phyloP scores from a whole-genome alignment of 345 rosid species.

The Populus simonii region DNA sequence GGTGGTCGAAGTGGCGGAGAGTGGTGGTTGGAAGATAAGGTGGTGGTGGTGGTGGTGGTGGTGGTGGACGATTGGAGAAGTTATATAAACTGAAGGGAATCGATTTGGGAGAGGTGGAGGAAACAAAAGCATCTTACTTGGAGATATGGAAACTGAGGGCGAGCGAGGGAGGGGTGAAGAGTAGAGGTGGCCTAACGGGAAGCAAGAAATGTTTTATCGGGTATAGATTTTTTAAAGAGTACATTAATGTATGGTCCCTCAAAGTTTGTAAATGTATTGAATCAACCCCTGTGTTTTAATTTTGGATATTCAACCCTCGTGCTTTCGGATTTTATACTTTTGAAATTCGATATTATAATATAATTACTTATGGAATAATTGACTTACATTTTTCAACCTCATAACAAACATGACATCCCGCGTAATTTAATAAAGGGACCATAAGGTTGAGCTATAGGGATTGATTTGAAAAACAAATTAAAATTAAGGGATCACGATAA shows the following conservation, averaged over 20 bases:
- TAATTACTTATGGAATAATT: too few relatives aligned
- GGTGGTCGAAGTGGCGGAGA: constrained; percentile 20
- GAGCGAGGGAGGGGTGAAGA: not conserved
- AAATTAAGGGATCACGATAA: too few relatives aligned
- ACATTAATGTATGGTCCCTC: not conserved
- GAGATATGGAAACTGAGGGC: not conserved
- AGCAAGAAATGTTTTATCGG: not conserved
- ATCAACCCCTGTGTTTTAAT: not conserved
- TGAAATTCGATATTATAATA: too few relatives aligned
- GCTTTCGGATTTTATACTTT: too few relatives aligned
- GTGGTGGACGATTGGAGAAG: constrained; percentile 30
- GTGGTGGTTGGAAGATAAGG: constrained; percentile 13
- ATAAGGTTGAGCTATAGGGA: too few relatives aligned
- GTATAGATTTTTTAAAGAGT: not conserved
- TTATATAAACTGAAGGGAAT: constrained; percentile 35
- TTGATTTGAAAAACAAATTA: too few relatives aligned
- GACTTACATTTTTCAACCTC: too few relatives aligned
- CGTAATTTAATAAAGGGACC: too few relatives aligned
- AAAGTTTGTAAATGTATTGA: not conserved
- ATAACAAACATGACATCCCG: too few relatives aligned
- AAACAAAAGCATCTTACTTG: constrained; percentile 36
- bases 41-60: constrained; percentile 28
- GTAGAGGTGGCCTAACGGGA: not conserved
- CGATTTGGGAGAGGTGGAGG: constrained; percentile 52
- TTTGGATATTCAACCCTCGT: not conserved